phyloP scores from a whole-genome alignment of 345 rosid species.

The Lepidium didymum region DNA sequence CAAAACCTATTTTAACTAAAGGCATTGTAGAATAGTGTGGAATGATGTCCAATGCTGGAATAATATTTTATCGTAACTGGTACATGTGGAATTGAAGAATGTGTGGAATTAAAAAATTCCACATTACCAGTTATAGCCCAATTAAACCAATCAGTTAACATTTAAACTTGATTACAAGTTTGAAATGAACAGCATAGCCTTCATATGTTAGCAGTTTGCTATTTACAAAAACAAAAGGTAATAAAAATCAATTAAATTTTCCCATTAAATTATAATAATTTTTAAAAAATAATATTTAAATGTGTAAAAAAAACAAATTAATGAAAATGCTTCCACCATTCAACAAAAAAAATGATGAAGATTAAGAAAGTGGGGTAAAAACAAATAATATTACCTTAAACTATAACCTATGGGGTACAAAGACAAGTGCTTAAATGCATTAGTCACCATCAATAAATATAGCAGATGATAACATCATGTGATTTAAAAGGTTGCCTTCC shows the following conservation, averaged over 20 bases:
- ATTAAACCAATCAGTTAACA: not conserved
- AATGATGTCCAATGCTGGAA: too few species aligned
- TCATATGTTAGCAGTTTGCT: not conserved
- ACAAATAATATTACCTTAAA: slow-evolving; percentile 8
- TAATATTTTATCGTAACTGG: too few species aligned
- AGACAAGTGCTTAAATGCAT: slow-evolving; percentile 11
- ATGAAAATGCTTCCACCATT: slow-evolving; percentile 4
- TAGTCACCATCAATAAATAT: slow-evolving; percentile 17
- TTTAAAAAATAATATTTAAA: not conserved
- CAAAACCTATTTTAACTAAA: too few species aligned
- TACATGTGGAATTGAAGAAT: too few species aligned
- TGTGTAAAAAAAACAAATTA: not conserved
- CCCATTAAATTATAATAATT: too few species aligned
- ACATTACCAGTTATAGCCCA: too few species aligned
- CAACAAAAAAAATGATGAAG: slow-evolving; percentile 7
- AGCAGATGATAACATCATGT: slow-evolving; percentile 24
- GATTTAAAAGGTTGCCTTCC: slow-evolving; percentile 13
- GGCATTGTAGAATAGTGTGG: too few species aligned
- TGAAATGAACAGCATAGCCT: not conserved
- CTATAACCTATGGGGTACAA: slow-evolving; percentile 23
- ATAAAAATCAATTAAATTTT: too few species aligned
- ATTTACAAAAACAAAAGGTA: too few species aligned
- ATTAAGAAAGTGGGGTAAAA: slow-evolving; percentile 10
- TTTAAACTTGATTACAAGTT: not conserved
- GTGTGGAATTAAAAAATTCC: too few species aligned